Evolutionary conservation across 2,329 filamentous ascomycete genomes (phyloP), one percentile per base, ranked within the genome.

Genomic region (Curvularia sp.): DNA sequence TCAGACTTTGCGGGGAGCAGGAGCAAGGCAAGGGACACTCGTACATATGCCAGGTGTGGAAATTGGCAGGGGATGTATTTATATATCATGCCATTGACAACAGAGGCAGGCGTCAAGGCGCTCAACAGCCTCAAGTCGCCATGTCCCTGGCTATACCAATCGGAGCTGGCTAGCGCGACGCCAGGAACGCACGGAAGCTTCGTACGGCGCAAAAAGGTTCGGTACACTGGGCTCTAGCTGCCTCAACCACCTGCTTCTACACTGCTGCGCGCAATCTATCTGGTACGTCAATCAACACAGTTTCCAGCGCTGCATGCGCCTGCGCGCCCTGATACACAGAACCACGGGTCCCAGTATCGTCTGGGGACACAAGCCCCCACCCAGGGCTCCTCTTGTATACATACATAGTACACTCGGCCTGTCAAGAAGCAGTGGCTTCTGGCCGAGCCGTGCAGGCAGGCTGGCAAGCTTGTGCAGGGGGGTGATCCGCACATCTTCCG

Each of bases 401-500:
- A 53, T 18, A 18, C 18, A 18, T 18, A 18, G 18, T 18, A 18
- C 18, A 53, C 58, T 50, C 43, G 57, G 60, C 48, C 57, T 62
- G 57, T 53, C 35, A 55, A 44, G 49, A 41, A 56, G 53, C 42
- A 48, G 48, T 52, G 57, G 53, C 53, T 49, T 50, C 46, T 20
- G 22, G 12, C 35, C 18, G 42, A 30, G 18, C 55, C 47, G 55
- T 58, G 58, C 49, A 43, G 22, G 8, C 20, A 35, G 31, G 47
- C n/a, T 15, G 26, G 47, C n/a, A n/a, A 44, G 58, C 58, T 50
- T 52, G 55, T 43, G 55, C 55, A 53, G 42, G 33, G 33, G 22
- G 12, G 48, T 35, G 55, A 52, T 51, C 51, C 59, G 48, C 48
- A 51, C 52, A 44, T 44, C 35, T 61, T 53, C 59, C 58, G 51